Evolutionary conservation across 371 early-diverging fungal species (phyloP).

Genomic region (Syncephalastrum racemosum): DNA sequence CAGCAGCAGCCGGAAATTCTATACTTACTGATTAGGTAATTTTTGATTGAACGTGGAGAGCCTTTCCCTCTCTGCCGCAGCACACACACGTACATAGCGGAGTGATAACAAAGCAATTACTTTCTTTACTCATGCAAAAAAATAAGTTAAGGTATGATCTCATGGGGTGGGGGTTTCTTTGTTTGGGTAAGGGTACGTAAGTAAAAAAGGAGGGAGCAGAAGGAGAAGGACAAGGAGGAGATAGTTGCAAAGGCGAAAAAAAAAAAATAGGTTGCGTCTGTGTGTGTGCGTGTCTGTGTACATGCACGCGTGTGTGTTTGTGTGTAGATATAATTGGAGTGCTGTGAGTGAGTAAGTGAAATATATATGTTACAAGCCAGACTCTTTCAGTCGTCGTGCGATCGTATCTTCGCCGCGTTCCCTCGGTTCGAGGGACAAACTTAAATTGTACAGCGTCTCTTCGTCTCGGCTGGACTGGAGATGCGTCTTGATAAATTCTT

Average conservation of each 20-base stretch:
- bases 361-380: conserved; percentile 56
- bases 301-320: not conserved
- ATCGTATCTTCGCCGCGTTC: conserved; percentile 66
- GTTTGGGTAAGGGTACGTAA: not conserved
- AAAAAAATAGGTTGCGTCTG: conserved; percentile 1
- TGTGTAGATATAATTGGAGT: not conserved
- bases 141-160: no score
- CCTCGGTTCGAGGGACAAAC: conserved; percentile 71
- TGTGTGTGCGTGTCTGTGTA: not conserved
- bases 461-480: conserved; percentile 65
- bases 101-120: no score
- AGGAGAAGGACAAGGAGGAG: conserved; percentile 7
- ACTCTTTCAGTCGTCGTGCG: conserved; percentile 58
- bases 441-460: conserved; percentile 68
- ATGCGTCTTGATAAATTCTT: conserved; percentile 72
- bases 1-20: no score
- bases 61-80: no score
- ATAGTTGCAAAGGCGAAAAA: not conserved
- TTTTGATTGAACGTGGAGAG: no score
- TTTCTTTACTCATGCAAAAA: no score
- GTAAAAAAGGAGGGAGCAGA: not conserved
- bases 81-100: no score
- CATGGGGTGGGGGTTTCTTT: not conserved
- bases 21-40: no score
- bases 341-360: not conserved